Evolutionary conservation across 139 green algal genomes (phyloP).

Genomic region (Tetraselmis striata): DNA sequence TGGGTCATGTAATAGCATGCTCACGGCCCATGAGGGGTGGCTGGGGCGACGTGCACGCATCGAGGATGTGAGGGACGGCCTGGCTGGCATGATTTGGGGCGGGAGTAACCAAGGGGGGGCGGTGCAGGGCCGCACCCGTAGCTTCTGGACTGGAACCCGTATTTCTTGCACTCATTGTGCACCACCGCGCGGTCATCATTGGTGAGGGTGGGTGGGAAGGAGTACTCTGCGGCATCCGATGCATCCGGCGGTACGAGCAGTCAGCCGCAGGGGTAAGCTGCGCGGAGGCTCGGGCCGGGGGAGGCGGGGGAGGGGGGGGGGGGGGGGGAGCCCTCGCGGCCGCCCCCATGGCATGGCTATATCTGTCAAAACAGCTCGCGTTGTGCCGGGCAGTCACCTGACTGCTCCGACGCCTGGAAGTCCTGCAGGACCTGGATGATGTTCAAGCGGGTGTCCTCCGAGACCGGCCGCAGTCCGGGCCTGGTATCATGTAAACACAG

Average conservation of each 20-base stretch:
- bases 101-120: too few species aligned
- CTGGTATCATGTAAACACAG: background rate
- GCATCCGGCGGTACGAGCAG: too few species aligned
- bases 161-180: slow-evolving; percentile 57
- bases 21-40: too few species aligned
- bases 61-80: too few species aligned
- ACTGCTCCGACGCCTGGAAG: slow-evolving; percentile 31
- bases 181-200: slow-evolving; percentile 72
- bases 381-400: slow-evolving; percentile 15
- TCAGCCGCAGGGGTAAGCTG: too few species aligned
- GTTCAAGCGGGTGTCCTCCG: slow-evolving; percentile 30
- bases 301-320: background rate
- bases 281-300: too few species aligned
- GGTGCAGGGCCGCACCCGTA: slow-evolving; percentile 25
- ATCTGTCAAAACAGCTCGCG: too few species aligned
- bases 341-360: too few species aligned
- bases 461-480: slow-evolving; percentile 33
- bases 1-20: too few species aligned
- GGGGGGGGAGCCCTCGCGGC: too few species aligned
- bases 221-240: slow-evolving; percentile 50
- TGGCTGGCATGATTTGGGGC: too few species aligned
- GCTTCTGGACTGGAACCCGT: slow-evolving; percentile 50
- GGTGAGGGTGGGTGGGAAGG: slow-evolving; percentile 50
- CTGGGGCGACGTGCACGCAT: too few species aligned
- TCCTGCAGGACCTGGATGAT: slow-evolving; percentile 30